Conservation (phyloP, 176 grass and related monocot genomes). For the Zoysia japonica region DNA sequence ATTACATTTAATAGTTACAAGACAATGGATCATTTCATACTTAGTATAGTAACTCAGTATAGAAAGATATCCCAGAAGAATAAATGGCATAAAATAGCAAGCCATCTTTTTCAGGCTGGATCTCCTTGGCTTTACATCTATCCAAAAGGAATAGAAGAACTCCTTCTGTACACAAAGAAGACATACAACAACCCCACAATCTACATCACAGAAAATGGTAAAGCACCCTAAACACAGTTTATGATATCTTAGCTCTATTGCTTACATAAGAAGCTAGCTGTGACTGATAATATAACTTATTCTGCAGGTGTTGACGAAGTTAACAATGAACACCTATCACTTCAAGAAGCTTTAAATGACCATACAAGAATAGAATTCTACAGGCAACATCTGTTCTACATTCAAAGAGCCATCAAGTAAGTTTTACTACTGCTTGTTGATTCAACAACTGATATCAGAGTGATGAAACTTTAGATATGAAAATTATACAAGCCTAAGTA, state of each 20-base stretch:
- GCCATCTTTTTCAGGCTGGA: constrained; percentile 56
- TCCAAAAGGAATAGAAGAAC: constrained; percentile 78
- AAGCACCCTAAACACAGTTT: not conserved
- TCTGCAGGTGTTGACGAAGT: constrained; percentile 68
- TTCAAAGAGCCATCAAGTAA: constrained; percentile 64
- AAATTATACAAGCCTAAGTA: not conserved
- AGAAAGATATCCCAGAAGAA: not conserved
- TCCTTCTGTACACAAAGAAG: constrained; percentile 67
- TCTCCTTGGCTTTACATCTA: constrained; percentile 77
- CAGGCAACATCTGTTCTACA: constrained; percentile 54
- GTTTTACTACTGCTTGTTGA: constrained; percentile 5
- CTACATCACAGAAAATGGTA: constrained; percentile 97
- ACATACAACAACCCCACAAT: constrained; percentile 77
- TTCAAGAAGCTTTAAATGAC: constrained; percentile 68
- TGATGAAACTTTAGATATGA: not conserved
- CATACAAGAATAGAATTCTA: constrained; percentile 70
- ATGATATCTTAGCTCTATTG: not conserved
- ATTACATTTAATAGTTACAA: not conserved
- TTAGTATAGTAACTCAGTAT: constrained; percentile 5
- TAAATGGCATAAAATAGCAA: constrained; percentile 15
- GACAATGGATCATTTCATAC: not conserved
- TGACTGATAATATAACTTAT: constrained; percentile 5
- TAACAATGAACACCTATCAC: constrained; percentile 54
- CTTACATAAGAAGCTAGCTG: constrained; percentile 14
- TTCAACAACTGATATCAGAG: not conserved